phyloP scores from a whole-genome alignment of 2,329 filamentous ascomycete species.

The Myriosclerotinia curreyana region DNA sequence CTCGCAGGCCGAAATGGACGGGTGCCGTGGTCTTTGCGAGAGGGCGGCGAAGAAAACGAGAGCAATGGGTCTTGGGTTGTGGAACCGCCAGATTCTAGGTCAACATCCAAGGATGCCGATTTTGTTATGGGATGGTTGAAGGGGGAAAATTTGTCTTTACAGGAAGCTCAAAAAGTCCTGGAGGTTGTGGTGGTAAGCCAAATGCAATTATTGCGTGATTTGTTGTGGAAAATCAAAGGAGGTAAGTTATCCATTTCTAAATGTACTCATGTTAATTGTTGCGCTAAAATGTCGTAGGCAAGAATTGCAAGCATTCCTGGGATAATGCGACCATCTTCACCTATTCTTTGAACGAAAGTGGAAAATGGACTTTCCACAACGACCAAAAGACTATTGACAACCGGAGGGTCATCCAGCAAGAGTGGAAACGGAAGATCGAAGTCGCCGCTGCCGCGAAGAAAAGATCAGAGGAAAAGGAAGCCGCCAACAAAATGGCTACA shows the following conservation, averaged over 20 bases:
- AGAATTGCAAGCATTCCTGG: not conserved
- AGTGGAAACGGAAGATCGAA: not conserved
- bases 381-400: not conserved
- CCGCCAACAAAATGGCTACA: not conserved
- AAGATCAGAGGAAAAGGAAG: not conserved
- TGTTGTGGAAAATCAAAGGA: not conserved
- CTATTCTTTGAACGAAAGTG: not conserved
- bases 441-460: not conserved
- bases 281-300: not conserved
- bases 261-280: not conserved
- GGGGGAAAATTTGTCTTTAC: not conserved
- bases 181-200: conserved; percentile 10
- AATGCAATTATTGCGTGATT: not conserved
- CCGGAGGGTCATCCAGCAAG: not conserved
- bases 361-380: not conserved
- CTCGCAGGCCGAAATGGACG: not conserved
- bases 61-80: not conserved
- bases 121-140: conserved; percentile 9
- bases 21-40: not conserved
- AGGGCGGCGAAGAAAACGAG: not conserved
- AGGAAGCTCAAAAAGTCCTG: conserved; percentile 8
- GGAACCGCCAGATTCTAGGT: not conserved
- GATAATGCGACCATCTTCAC: conserved; percentile 1
- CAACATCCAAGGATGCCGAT: not conserved
- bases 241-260: not conserved